Conservation (phyloP, 345 rosid genomes). For the Brassica napus region DNA sequence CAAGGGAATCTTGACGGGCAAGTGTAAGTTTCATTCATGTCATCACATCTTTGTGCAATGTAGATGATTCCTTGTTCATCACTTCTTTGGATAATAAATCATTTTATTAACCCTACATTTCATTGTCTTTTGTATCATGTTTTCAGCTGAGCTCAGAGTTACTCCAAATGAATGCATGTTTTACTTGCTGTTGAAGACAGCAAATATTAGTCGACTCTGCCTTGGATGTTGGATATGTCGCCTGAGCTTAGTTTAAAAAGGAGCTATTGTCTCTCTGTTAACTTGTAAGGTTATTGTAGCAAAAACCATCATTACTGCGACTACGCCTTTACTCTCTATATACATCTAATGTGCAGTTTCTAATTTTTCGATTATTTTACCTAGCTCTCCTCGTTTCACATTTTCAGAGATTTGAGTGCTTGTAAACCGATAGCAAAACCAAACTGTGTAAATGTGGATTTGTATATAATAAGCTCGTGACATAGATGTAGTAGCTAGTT, state of each 20-base stretch:
- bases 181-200: constrained; percentile 37
- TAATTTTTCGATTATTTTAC: constrained; percentile 16
- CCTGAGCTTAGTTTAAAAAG: constrained; percentile 41
- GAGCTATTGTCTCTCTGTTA: constrained; percentile 32
- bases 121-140: constrained; percentile 9
- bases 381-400: neutral
- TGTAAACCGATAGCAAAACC: neutral
- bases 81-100: neutral
- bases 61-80: neutral
- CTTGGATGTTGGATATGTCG: constrained; percentile 44
- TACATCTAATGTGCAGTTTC: constrained; percentile 47
- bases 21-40: constrained; percentile 33
- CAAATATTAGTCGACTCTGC: constrained; percentile 41
- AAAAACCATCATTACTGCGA: constrained; percentile 41
- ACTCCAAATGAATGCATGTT: constrained; percentile 25
- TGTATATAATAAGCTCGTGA: constrained; percentile 1
- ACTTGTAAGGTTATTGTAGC: constrained; percentile 44
- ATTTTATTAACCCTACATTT: neutral
- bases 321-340: constrained; percentile 40
- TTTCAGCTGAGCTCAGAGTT: constrained; percentile 49
- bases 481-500: neutral
- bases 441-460: neutral
- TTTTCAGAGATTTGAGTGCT: neutral
- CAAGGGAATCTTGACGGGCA: constrained; percentile 70
- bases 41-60: neutral